Base-by-base conservation (phyloP, 495 filamentous ascomycete species). In the Trichocladium antarcticum region DNA sequence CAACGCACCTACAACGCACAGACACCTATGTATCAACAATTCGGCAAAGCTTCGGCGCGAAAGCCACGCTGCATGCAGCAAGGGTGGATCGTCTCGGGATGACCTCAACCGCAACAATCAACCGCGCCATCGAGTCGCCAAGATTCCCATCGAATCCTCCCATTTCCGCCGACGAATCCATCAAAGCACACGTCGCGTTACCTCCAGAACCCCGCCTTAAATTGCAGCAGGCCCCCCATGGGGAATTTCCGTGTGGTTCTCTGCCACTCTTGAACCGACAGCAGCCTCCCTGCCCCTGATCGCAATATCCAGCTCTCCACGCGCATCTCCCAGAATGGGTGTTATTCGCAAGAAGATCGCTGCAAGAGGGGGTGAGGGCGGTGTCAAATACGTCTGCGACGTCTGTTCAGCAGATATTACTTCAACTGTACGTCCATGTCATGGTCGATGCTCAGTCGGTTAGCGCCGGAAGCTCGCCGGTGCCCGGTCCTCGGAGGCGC, bases 311-410 rank as follows among this genome's bases (percentile, higher is more conserved):
- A 22, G 39, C 37, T 50, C 56, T 47, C 48, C 51, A 42, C 20
- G 27, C 47, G 50, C 48, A 44, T 49, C 46, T 22, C 27, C 29
- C 48, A 59, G 37, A 15, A 97, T 97, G 90, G 90, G 89, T 60
- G 84, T 95, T 63, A 95, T 96, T 68, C 82, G 88, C 62, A 95
- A 95, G 76, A 96, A 95, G 71, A 89, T 87, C 49, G 85, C 86
- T 54, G 77, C 83, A 50, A 79, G 87, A 59, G 87, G 87, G 37
- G 89, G 84, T 10, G 90, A 95, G 59, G 89, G 89, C 17, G 90
- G 90, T 49, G 83, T 90, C 38, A 93, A 95, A 61, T 95, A 88
- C 58, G 85, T 94, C 45, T 97, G 90, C 72, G 90, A 99, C 66
- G 81, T 94, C 56, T 99, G 92, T 62, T 92, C 85, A 35, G 81